Evolutionary conservation across 352 stramenopile genomes (phyloP).

Genomic region (Globisporangium carolinianum): DNA sequence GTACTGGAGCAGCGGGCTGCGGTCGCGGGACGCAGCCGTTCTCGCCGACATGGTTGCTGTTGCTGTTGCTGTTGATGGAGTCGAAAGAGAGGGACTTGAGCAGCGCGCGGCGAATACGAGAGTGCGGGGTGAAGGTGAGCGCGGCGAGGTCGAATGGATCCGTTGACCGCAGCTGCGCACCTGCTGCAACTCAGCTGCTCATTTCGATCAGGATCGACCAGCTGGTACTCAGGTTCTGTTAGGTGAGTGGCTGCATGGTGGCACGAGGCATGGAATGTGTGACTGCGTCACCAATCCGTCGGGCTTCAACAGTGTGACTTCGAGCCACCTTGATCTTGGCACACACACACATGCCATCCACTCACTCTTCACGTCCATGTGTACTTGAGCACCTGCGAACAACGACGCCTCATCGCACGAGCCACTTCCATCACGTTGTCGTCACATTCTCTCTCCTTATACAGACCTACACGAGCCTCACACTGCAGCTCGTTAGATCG

Average conservation of each 20-base stretch:
- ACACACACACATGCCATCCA: no score
- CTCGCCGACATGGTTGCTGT: not conserved
- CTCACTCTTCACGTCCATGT: no score
- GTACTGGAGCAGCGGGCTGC: conserved; percentile 55
- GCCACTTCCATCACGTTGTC: no score
- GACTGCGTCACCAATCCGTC: not conserved
- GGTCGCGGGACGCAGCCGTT: conserved; percentile 22
- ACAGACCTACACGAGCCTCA: no score
- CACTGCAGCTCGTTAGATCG: not conserved
- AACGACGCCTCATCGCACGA: no score
- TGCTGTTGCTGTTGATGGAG: not conserved
- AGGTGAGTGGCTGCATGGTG: not conserved
- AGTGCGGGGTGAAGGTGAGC: not conserved
- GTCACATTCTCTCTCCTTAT: no score
- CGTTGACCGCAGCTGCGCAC: not conserved
- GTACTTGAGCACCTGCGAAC: no score
- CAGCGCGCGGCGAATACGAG: not conserved
- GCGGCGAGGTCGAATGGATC: not conserved
- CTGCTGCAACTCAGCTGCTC: not conserved
- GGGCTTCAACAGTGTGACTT: not conserved
- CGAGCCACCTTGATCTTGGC: not conserved
- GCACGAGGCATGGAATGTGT: not conserved
- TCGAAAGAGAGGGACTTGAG: not conserved
- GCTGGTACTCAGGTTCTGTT: not conserved
- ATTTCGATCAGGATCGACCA: not conserved